Evolutionary conservation across 371 early-diverging fungal genomes (phyloP), one percentile per base, ranked within the genome.

Genomic region (Syncephalastrum contaminatum): DNA sequence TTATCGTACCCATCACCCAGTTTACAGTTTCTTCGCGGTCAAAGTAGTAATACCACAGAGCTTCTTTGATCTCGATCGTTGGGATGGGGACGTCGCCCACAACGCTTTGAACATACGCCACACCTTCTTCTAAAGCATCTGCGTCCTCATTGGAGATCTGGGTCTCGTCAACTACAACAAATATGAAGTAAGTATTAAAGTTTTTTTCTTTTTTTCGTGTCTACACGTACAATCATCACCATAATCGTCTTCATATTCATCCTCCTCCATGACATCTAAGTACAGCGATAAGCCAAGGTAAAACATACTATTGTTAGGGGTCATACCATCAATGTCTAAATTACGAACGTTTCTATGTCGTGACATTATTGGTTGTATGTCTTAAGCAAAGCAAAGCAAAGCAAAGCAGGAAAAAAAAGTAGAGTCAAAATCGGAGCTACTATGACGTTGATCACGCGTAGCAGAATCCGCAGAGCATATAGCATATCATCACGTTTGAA

Each of bases 311-410:
- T 41, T 27, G 25, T 47, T 46, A 13, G 16, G 22, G 10, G 36
- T 30, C 49, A 45, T 80, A 88, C 89, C 89, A 46, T 86, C 83
- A 30, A 86, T 65, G 55, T 85, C 85, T 30, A 91, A 53, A 61
- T 88, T 89, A 60, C 89, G 73, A 47, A 91, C 75, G 51, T 72
- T 79, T 62, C 91, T 77, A 59, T 91, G 91, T 54, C 91, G 78
- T 20, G 89, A 88, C 91, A 90, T 90, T 50, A 14, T 66, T 50
- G 57, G 36, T 30, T 30, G 10, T 30, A 30, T 30, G 36, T 30
- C 5, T 30, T 25, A 25, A 25, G 25, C 36, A 30, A 12, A 30
- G 36, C 12, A 10, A 30, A 30, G 36, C 36, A 30, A 30, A 30
- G 36, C 36, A 30, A 30, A 25, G 25, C 25, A 25, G 12, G 2